Evolutionary conservation across 2,329 filamentous ascomycete species (phyloP), one percentile per base, ranked within the genome.

Genomic region (Colletotrichum simmondsii): DNA sequence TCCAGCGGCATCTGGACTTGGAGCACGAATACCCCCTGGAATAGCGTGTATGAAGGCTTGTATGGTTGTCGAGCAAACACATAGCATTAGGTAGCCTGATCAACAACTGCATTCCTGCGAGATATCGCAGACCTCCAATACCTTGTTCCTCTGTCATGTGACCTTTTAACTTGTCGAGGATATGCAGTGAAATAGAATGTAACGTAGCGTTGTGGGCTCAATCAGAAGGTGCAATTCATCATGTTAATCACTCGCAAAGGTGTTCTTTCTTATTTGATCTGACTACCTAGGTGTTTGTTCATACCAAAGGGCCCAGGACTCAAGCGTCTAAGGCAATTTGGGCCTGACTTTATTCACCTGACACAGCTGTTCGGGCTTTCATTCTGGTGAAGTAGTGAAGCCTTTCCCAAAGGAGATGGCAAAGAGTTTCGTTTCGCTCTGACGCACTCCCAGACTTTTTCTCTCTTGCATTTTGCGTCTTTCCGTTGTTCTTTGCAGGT

Each of bases 61-160:
- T 64, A 73, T 64, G 71, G 49, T 73, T 70, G 71, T 73, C 57
- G 67, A 73, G 61, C 67, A 61, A 65, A 73, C 67, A 73, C 71
- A 73, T 71, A 73, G 71, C 71, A 73, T 71, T 71, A 71, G 71
- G 60, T 37, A 73, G 71, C 71, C 71, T 73, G 71, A 73, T 73
- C 66, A 73, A 49, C 19, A 49, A 73, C 67, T 65, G 71, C 71
- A 73, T 73, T 73, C 71, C 71, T 73, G 71, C 71, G 71, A 71
- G 60, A 73, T 71, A 65, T 58, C 71, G 71, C 71, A 71, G 67
- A 73, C 5, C 67, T 73, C 71, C 71, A 61, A 70, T n/a, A 56
- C n/a, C 19, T 1, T n/a, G 30, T 37, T 26, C 30, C 22, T 28
- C 35, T n/a, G 49, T 14, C 10, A 16, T 4, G n/a, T 64, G 49